Conservation (phyloP, 192 early-diverging fungal species). For the Phycomyces blakesleeanus region DNA sequence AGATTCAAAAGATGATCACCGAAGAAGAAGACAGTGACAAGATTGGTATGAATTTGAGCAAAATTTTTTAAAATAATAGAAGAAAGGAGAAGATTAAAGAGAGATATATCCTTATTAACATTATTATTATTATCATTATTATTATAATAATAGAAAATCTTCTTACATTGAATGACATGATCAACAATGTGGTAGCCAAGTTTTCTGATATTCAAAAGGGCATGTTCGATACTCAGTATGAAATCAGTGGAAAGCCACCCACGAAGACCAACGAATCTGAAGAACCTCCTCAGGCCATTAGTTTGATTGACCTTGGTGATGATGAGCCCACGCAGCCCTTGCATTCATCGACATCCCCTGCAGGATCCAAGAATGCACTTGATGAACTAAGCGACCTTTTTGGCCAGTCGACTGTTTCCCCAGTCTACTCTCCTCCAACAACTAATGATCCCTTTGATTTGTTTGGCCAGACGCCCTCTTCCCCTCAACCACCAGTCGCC, state of each 20-base stretch:
- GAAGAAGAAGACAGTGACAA: slow-evolving; percentile 72
- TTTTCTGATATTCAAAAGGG: slow-evolving; percentile 57
- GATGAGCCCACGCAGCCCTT: slow-evolving; percentile 12
- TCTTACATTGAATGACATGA: slow-evolving; percentile 68
- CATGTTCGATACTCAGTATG: slow-evolving; percentile 37
- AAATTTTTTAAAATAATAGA: too few relatives aligned
- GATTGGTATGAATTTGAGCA: slow-evolving; percentile 56
- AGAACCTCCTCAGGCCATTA: slow-evolving; percentile 34
- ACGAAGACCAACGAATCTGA: slow-evolving; percentile 12
- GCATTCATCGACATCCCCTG: not conserved
- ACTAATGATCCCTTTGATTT: slow-evolving; percentile 26
- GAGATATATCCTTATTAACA: too few relatives aligned
- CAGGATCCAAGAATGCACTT: slow-evolving; percentile 17
- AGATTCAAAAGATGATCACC: slow-evolving; percentile 69
- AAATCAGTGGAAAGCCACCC: slow-evolving; percentile 19
- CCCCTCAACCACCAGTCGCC: not conserved
- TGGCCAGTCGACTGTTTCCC: slow-evolving; percentile 2
- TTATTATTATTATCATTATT: too few relatives aligned
- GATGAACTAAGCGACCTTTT: slow-evolving; percentile 26
- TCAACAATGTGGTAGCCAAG: slow-evolving; percentile 75
- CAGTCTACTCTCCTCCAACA: not conserved
- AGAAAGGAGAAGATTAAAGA: too few relatives aligned
- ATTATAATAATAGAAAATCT: slow-evolving; percentile 72
- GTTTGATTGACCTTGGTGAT: slow-evolving; percentile 46
- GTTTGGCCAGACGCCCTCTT: not conserved